Evolutionary conservation across 345 rosid species (phyloP), one percentile per base, ranked within the genome.

Genomic region (Bruguiera sexangula): DNA sequence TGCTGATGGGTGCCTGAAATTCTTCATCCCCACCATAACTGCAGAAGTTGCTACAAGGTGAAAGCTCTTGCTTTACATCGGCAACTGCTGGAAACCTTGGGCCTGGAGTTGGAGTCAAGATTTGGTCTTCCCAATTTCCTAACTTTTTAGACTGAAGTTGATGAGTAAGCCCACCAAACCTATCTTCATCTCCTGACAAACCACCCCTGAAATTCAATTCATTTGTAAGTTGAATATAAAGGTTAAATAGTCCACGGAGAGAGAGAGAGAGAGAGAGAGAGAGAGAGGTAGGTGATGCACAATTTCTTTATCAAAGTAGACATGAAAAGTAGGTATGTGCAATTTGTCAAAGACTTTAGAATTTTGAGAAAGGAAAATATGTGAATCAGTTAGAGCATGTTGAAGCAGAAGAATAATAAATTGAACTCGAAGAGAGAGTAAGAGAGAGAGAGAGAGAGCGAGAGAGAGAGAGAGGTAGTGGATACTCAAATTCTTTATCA

Each of bases 11-110:
- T 13, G 58, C 32, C 10, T 68, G 82, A 60, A 82, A 77, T 65
- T 82, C 82, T 51, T 73, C 76, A 30, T 56, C 79, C 48, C 68
- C 81, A 67, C 51, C 79, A 56, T 15, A 22, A 65, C 71, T 74
- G 52, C 76, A 80, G 53, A 76, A 56, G 67, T 73, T 80, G 72
- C 37, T 76, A 10, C 46, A 73, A 66, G 73, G 83, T 51, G 85
- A 27, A 43, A 69, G 69, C 62, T 85, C 87, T 79, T 83, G 85
- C 73, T 83, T 82, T 39, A 79, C 68, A 74, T 82, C 81, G 48
- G 72, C 59, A 52, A 67, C 70, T 6, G 51, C 66, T 16, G 58
- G 36, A 24, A 30, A 10, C 26, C 80, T 69, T 43, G 68, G 29
- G 20, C 80, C 69, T 43, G 68, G 29, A 20, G 69, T 65, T n/a